phyloP scores from a whole-genome alignment of 257 asterid genomes.

The Voacanga thouarsii region DNA sequence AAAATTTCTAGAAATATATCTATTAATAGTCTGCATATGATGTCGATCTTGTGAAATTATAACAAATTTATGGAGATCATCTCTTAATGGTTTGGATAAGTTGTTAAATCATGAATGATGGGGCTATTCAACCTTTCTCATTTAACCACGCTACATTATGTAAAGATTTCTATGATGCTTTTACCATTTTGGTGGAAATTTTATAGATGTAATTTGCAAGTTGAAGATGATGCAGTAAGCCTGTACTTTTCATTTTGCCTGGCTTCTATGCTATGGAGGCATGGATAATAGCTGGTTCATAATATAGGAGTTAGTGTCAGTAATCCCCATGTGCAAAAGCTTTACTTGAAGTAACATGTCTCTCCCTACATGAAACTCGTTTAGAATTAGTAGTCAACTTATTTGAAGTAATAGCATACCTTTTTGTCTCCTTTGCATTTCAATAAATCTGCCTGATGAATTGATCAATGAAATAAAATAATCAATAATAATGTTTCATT shows the following conservation, averaged over 20 bases:
- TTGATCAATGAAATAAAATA: too few species aligned
- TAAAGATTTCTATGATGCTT: not conserved
- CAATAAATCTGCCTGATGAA: too few species aligned
- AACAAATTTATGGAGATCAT: not conserved
- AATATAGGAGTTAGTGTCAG: too few species aligned
- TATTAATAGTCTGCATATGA: not conserved
- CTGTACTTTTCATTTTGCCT: too few species aligned
- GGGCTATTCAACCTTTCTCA: not conserved
- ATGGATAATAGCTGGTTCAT: not conserved
- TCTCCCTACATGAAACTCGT: too few species aligned
- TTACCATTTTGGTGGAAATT: not conserved
- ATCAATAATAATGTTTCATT: not conserved
- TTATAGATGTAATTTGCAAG: not conserved
- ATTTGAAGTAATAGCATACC: too few species aligned
- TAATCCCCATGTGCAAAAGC: too few species aligned
- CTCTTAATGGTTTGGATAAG: not conserved
- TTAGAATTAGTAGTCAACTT: too few species aligned
- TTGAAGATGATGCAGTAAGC: not conserved
- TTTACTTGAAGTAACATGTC: too few species aligned
- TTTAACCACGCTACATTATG: too few species aligned
- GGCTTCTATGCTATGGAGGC: too few species aligned
- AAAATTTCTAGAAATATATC: not conserved
- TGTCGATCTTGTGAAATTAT: not conserved
- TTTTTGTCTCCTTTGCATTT: too few species aligned
- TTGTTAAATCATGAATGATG: not conserved